A percentile compares a stretch with the other conserved stretches of the same genome.
Conservation (phyloP, 2,329 filamentous ascomycete species). For the Aureobasidium uvarum region DNA sequence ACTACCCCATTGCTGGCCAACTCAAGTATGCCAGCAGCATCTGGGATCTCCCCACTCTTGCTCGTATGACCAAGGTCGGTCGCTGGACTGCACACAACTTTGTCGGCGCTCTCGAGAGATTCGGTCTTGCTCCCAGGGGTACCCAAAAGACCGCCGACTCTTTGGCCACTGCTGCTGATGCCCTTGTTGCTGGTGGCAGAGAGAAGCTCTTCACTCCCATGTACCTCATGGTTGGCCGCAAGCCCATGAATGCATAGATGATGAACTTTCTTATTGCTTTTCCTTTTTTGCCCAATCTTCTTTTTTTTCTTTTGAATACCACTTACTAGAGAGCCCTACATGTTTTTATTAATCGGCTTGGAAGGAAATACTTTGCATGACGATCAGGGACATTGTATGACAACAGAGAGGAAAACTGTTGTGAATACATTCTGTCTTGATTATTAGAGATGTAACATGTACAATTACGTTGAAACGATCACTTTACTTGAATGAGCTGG, state of each 20-base stretch:
- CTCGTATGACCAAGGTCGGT: conserved; percentile 85
- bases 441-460: conserved; percentile 6
- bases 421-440: conserved; percentile 8
- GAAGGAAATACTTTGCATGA: conserved; percentile 12
- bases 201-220: conserved; percentile 97
- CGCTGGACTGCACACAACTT: conserved; percentile 72
- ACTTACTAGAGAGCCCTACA: conserved; percentile 17
- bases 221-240: conserved; percentile 94
- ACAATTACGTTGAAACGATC: conserved; percentile 22
- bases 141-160: conserved; percentile 96
- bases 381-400: not conserved
- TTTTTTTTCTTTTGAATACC: conserved; percentile 18
- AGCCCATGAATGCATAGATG: conserved; percentile 54
- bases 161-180: conserved; percentile 76
- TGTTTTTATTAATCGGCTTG: conserved; percentile 19
- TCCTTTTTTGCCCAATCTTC: not conserved
- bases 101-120: conserved; percentile 70
- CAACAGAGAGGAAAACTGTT: not conserved
- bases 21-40: conserved; percentile 78
- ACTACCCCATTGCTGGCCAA: conserved; percentile 85
- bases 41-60: conserved; percentile 76
- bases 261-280: not conserved
- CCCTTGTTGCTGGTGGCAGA: conserved; percentile 78
- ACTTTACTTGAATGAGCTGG: not conserved
- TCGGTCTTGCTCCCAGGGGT: conserved; percentile 73